Evolutionary conservation across 176 grass and related monocot species (phyloP), one percentile per base, ranked within the genome.

Genomic region (Phragmites australis): DNA sequence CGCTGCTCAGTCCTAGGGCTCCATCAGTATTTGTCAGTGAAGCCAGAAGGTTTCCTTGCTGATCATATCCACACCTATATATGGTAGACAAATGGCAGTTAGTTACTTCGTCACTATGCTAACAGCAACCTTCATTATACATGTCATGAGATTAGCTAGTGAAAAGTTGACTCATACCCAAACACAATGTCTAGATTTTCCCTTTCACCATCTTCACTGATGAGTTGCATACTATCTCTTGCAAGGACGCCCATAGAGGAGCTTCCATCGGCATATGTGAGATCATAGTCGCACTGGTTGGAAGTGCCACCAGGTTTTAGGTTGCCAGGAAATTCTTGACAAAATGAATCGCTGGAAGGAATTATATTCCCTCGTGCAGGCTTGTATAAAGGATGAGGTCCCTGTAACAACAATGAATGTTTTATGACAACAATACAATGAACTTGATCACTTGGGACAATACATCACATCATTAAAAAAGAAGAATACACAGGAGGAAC

Each of bases 1-100:
- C 65, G 22, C 77, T 89, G 59, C 87, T 88, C 26, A 99, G 86
- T 48, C 96, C 96, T 34, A 99, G 85, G 50, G 91, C 73, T 43
- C 96, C 96, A 57, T 99, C 96, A 42, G 82, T 88, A 52, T 84
- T 84, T 65, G 91, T 84, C 14, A 89, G 84, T 25, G 88, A 85
- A 15, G 74, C 60, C 39, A 89, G 30, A 73, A 95, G 84, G 65
- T 84, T 81, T 51, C 93, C 96, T 91, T 83, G 88, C n/a, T 99
- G 96, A 53, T 95, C 88, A 75, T 99, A 90, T 31, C 84, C 93
- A 84, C 96, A 99, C 77, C 96, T 99, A 11, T 18, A 18, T 70
- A 56, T 32, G 39, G 31, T 48, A 64, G 4, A 54, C 21, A 74
- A 40, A 58, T 66, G 78, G 57, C 13, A 82, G 51, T 49, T 70